Base-by-base conservation (phyloP, 2,329 filamentous ascomycete species). In the Epichloe amarillans region DNA sequence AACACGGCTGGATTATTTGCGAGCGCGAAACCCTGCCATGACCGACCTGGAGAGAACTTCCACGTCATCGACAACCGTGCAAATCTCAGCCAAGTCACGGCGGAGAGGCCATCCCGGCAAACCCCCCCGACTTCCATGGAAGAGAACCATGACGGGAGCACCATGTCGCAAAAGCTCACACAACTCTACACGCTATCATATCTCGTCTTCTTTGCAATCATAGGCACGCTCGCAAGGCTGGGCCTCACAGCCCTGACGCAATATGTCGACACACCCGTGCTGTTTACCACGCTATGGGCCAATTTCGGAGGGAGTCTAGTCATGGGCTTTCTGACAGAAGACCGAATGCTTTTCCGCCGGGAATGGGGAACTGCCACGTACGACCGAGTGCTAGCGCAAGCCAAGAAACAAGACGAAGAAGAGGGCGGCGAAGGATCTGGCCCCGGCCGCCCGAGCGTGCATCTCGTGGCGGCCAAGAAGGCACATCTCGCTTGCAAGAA, bases 261-360 rank as follows among this genome's bases (percentile, higher is more conserved):
- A 51, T 96, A 95, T 63, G 82, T 85, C 1, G 84, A 83, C 21
- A 80, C 86, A 0, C 88, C 89, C 0, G 72, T 93, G 21, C 71
- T 80, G 5, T 90, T 87, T 50, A 77, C 80, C 47, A 82, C 86
- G 2, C 67, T 95, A 21, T 97, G 91, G 91, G 83, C 89, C 53
- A 96, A 97, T 61, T 83, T 95, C 45, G 80, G 74, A 1, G 91
- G 91, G 1, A 85, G 86, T 50, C 62, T 94, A 0, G 57, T 95
- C 52, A 86, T 97, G 79, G 91, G 93, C 2, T 94, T 95, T 61
- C 74, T 96, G 2, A 70, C 79, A 10, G 87, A 95, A 67, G 88
- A 95, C 61, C 74, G 80, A 54, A 82, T 77, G 58, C 69, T 95
- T 6, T 94, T 95, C 64, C 77, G 77, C 33, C 68, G 80, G 52